These are phyloP conservation scores for Moniliophthora roreri DNA, from an alignment of 1,284 basidiomycete species.

Conservation along the genomic window DNA sequence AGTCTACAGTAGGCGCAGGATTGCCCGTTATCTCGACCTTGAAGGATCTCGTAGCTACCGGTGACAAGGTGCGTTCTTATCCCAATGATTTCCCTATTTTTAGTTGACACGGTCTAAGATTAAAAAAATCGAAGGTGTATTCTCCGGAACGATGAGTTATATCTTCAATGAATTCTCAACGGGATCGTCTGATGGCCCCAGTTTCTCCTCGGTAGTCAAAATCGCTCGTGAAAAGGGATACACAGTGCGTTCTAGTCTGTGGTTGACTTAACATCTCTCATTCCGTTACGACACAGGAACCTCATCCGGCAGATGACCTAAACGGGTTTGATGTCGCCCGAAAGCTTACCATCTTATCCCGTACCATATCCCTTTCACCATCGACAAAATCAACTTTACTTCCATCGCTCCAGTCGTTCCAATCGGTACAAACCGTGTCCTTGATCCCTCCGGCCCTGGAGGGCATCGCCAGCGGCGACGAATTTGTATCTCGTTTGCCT, in stretches of 20 bases:
- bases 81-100: slow-evolving; percentile 45
- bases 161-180: slow-evolving; percentile 98
- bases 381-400: slow-evolving; percentile 28
- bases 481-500: slow-evolving; percentile 80
- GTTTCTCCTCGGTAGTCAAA: slow-evolving; percentile 89
- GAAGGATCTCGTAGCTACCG: slow-evolving; percentile 89
- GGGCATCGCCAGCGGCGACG: slow-evolving; percentile 68
- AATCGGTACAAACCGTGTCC: slow-evolving; percentile 81
- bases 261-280: neutral
- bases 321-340: slow-evolving; percentile 96
- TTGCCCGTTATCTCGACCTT: slow-evolving; percentile 91
- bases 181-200: slow-evolving; percentile 54
- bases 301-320: slow-evolving; percentile 95
- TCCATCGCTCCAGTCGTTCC: slow-evolving; percentile 57
- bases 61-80: slow-evolving; percentile 70
- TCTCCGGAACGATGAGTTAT: slow-evolving; percentile 96
- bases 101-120: slow-evolving; percentile 42
- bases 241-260: slow-evolving; percentile 54
- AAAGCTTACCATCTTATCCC: slow-evolving; percentile 93
- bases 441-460: slow-evolving; percentile 82
- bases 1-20: slow-evolving; percentile 95
- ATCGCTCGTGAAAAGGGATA: slow-evolving; percentile 92
- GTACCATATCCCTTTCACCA: slow-evolving; percentile 55
- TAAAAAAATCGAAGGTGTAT: slow-evolving; percentile 81
- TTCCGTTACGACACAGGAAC: slow-evolving; percentile 63